Evolutionary conservation across 768 basidiomycete species (phyloP).

Genomic region (Arthromyces matolae): DNA sequence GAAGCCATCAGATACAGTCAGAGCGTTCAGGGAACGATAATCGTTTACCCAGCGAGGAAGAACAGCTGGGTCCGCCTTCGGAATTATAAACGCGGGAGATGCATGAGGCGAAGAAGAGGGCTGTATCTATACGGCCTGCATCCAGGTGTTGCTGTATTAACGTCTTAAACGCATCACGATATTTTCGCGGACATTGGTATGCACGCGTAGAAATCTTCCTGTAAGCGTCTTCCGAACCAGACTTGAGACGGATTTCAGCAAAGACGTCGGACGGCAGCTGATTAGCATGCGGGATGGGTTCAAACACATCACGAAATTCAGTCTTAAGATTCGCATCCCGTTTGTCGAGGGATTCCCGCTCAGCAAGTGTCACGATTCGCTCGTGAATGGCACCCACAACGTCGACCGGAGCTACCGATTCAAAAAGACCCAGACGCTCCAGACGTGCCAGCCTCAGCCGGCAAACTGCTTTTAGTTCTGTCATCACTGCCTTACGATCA

Average conservation of each 20-base stretch:
- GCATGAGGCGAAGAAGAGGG: constrained; percentile 25
- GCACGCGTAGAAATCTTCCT: background rate
- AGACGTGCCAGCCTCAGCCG: background rate
- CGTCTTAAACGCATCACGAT: background rate
- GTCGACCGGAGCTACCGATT: background rate
- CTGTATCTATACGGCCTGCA: constrained; percentile 21
- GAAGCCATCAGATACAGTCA: constrained; percentile 19
- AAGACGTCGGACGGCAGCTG: background rate
- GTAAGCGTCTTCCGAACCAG: no score
- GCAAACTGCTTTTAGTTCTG: background rate
- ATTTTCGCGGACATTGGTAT: background rate
- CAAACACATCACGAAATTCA: background rate
- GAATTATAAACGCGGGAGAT: constrained; percentile 30
- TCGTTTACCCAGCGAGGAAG: constrained; percentile 27
- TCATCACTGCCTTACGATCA: background rate
- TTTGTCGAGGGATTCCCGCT: background rate
- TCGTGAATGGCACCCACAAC: background rate
- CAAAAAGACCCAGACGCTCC: background rate
- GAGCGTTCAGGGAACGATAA: constrained; percentile 23
- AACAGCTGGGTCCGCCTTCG: no score
- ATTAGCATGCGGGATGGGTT: background rate
- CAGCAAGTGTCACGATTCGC: background rate
- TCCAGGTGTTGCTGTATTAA: constrained; percentile 30
- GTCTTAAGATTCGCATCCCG: background rate
- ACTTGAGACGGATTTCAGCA: background rate